Evolutionary conservation across 345 rosid species (phyloP).

Genomic region (Draba incana): DNA sequence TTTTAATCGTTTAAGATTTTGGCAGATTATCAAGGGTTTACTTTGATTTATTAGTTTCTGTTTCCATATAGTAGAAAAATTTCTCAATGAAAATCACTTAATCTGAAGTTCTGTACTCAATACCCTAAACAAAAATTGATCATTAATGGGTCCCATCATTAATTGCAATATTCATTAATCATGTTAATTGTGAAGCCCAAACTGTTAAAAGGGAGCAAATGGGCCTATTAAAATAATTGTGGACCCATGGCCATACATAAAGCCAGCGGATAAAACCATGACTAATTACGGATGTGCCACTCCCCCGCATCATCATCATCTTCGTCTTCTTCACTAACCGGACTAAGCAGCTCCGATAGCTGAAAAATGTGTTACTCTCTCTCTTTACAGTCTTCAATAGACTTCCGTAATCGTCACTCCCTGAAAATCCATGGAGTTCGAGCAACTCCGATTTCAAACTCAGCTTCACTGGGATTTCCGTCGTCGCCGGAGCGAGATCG

Average conservation of each 20-base stretch:
- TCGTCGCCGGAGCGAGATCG: slow-evolving; percentile 25
- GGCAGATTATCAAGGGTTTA: no score
- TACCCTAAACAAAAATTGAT: no score
- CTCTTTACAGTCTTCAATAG: slow-evolving; percentile 27
- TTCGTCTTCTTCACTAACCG: slow-evolving; percentile 17
- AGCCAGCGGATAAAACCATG: background rate
- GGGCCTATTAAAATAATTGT: background rate
- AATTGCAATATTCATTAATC: no score
- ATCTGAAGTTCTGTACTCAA: no score
- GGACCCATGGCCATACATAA: background rate
- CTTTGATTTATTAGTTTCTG: no score
- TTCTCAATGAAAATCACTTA: no score
- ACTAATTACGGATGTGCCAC: slow-evolving; percentile 29
- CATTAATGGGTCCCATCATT: no score
- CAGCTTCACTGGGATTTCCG: slow-evolving; percentile 20
- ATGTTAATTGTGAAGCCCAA: slow-evolving; percentile 4
- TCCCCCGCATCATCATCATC: slow-evolving; percentile 18
- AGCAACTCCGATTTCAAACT: slow-evolving; percentile 15
- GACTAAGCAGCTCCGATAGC: slow-evolving; percentile 19
- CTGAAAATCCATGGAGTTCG: slow-evolving; percentile 26
- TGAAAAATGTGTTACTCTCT: slow-evolving; percentile 40
- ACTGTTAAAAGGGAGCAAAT: background rate
- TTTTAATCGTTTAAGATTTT: no score
- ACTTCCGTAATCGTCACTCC: background rate
- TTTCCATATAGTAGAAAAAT: no score